A percentile compares a stretch with the other conserved stretches of the same genome.
phyloP scores from a whole-genome alignment of 192 early-diverging fungal genomes.

The Umbelopsis isabellina region DNA sequence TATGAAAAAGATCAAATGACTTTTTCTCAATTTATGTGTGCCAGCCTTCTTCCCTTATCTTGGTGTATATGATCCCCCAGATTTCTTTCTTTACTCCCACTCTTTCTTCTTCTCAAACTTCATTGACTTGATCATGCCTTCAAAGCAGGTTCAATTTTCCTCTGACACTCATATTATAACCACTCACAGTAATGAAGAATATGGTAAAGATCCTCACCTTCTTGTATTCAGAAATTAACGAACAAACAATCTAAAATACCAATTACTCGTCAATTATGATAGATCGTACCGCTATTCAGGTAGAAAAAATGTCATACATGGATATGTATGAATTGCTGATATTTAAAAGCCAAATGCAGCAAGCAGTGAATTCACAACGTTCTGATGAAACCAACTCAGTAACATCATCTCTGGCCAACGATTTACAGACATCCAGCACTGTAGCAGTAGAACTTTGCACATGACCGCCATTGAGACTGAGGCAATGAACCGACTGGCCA shows the following conservation, averaged over 20 bases:
- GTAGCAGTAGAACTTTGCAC: constrained; percentile 8
- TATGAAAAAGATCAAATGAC: constrained; percentile 19
- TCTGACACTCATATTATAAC: constrained; percentile 8
- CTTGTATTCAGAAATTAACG: not conserved
- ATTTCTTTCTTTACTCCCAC: not conserved
- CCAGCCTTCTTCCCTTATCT: constrained; percentile 24
- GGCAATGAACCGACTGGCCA: not conserved
- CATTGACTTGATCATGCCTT: constrained; percentile 8
- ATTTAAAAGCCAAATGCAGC: constrained; percentile 20
- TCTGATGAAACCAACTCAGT: not conserved
- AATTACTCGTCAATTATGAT: not conserved
- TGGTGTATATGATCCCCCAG: constrained; percentile 1
- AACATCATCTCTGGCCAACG: not conserved
- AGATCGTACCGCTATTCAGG: constrained; percentile 7
- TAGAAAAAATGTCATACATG: constrained; percentile 22
- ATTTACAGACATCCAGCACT: not conserved
- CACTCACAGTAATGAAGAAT: constrained; percentile 18
- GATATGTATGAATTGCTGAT: constrained; percentile 15
- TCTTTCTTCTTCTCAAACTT: not conserved
- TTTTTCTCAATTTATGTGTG: not conserved
- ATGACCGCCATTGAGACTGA: not conserved
- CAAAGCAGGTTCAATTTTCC: constrained; percentile 14
- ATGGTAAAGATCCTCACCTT: not conserved
- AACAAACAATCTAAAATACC: not conserved
- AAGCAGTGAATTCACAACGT: not conserved